phyloP scores from a whole-genome alignment of 768 basidiomycete species.

The Mycena albidolilacea region DNA sequence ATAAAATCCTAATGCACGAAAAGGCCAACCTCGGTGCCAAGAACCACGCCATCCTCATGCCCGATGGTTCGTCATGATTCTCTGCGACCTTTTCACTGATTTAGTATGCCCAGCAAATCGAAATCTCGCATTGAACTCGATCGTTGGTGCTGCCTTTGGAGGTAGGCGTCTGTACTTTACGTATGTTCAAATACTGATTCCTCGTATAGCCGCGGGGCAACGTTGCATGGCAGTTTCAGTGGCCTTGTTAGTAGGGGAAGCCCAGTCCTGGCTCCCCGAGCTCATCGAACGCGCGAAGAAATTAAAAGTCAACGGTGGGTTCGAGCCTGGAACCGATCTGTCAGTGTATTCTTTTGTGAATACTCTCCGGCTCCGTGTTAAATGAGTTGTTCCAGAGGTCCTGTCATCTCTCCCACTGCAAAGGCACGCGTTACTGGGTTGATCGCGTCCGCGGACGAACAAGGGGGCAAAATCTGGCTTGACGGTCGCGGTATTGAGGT shows the following conservation, averaged over 20 bases:
- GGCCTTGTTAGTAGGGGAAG: constrained; percentile 86
- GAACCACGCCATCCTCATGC: constrained; percentile 95
- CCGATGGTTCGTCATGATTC: constrained; percentile 77
- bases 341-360: constrained; percentile 45
- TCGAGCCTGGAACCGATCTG: constrained; percentile 91
- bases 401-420: constrained; percentile 86
- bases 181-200: constrained; percentile 20
- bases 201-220: constrained; percentile 87
- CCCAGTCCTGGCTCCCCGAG: constrained; percentile 87
- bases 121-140: constrained; percentile 91
- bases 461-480: constrained; percentile 90
- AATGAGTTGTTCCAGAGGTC: constrained; percentile 63
- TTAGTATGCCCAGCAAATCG: constrained; percentile 78
- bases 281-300: constrained; percentile 85
- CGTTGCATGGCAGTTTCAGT: constrained; percentile 98
- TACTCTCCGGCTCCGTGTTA: constrained; percentile 12
- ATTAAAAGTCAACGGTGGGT: constrained; percentile 91
- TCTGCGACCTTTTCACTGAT: neutral
- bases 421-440: constrained; percentile 83
- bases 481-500: constrained; percentile 86
- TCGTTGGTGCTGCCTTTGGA: constrained; percentile 95
- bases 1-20: constrained; percentile 7
- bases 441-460: constrained; percentile 79
- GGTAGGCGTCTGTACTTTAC: constrained; percentile 57
- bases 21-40: constrained; percentile 90